phyloP scores from a whole-genome alignment of 768 basidiomycete genomes.

The Rhodotorula babjevae region DNA sequence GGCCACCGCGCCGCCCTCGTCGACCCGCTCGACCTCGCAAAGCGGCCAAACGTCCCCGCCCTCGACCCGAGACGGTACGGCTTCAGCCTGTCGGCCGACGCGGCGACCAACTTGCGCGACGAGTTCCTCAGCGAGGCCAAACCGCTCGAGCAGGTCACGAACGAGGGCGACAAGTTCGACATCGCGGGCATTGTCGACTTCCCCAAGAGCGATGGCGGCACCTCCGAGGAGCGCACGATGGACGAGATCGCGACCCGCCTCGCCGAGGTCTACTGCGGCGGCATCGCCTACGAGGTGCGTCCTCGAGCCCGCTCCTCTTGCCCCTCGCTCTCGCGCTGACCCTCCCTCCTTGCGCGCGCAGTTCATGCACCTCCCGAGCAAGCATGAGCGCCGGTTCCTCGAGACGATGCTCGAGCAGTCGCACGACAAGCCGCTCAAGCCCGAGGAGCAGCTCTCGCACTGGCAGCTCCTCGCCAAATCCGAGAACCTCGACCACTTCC shows the following conservation, averaged over 20 bases:
- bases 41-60: constrained; percentile 53
- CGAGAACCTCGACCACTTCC: constrained; percentile 77
- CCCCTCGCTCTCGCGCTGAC: not conserved
- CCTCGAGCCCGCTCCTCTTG: constrained; percentile 51
- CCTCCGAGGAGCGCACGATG: constrained; percentile 52
- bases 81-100: constrained; percentile 57
- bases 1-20: constrained; percentile 79
- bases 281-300: constrained; percentile 70
- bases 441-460: constrained; percentile 52
- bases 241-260: constrained; percentile 67
- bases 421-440: constrained; percentile 34
- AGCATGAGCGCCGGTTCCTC: constrained; percentile 84
- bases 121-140: constrained; percentile 13
- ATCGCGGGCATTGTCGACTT: constrained; percentile 34
- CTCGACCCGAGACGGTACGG: constrained; percentile 59
- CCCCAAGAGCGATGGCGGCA: constrained; percentile 45
- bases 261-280: constrained; percentile 69
- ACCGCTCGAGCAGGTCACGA: not conserved
- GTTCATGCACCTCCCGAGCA: constrained; percentile 64
- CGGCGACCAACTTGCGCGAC: constrained; percentile 71
- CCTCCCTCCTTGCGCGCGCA: not conserved
- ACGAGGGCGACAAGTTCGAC: constrained; percentile 11
- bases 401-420: constrained; percentile 67
- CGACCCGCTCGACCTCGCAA: constrained; percentile 81
- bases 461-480: constrained; percentile 66